A percentile compares a stretch with the other conserved stretches of the same genome.
Conservation (phyloP, 164 flowering plant species). For the Piper betle region DNA sequence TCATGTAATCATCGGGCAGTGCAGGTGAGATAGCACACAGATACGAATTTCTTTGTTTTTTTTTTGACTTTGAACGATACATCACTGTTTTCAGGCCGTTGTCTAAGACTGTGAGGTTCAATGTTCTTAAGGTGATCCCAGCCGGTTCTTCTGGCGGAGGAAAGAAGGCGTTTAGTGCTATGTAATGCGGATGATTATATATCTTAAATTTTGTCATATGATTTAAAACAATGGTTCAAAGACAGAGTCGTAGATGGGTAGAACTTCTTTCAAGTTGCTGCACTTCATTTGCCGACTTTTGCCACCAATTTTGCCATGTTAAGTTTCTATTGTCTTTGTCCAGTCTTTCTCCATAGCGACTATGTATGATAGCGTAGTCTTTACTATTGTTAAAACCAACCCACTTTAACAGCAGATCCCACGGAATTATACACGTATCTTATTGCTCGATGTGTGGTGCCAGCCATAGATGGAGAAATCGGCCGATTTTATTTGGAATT, state of each 20-base stretch:
- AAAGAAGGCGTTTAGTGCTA: slow-evolving; percentile 9
- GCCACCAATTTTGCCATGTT: no score
- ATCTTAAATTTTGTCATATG: no score
- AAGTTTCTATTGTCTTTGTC: no score
- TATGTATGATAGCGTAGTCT: no score
- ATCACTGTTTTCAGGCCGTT: slow-evolving; percentile 12
- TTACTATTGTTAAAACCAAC: no score
- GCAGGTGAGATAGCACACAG: slow-evolving; percentile 6
- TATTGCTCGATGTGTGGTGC: no score
- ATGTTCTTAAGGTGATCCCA: slow-evolving; percentile 20
- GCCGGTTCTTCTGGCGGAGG: slow-evolving; percentile 15
- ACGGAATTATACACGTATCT: no score
- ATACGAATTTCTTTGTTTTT: not conserved
- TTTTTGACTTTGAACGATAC: not conserved
- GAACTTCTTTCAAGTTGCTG: not conserved
- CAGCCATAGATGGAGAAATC: no score
- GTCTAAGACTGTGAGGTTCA: slow-evolving; percentile 24
- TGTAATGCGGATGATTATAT: slow-evolving; percentile 4
- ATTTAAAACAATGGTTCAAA: not conserved
- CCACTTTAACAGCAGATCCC: no score
- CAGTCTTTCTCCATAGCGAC: no score
- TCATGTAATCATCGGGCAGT: slow-evolving; percentile 17
- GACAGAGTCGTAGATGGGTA: not conserved
- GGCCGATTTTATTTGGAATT: no score
- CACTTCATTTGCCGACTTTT: not conserved